Conservation (phyloP, 768 basidiomycete genomes). For the Collybiopsis luxurians region DNA sequence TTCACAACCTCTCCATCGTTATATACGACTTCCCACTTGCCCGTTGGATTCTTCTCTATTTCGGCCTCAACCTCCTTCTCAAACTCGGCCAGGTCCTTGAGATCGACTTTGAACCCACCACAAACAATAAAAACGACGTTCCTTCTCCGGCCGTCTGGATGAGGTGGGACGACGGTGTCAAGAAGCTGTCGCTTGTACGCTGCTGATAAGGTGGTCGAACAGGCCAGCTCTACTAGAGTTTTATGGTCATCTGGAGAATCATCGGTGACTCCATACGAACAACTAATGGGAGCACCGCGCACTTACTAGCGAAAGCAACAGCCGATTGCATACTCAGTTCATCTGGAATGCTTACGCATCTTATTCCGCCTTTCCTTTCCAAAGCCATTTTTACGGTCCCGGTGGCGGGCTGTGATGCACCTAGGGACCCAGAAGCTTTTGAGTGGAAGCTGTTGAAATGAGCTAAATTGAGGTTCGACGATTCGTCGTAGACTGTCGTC, state of each 20-base stretch:
- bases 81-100: slow-evolving; percentile 52
- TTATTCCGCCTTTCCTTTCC: slow-evolving; percentile 52
- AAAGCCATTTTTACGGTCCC: slow-evolving; percentile 66
- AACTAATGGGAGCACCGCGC: background rate
- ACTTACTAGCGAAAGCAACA: slow-evolving; percentile 55
- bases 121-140: slow-evolving; percentile 67
- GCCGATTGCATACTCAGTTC: slow-evolving; percentile 66
- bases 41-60: slow-evolving; percentile 18
- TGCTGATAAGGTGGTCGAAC: slow-evolving; percentile 64
- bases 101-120: slow-evolving; percentile 67
- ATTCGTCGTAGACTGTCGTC: slow-evolving; percentile 34
- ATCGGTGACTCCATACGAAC: background rate
- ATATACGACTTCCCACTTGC: slow-evolving; percentile 34
- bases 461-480: slow-evolving; percentile 50
- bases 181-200: slow-evolving; percentile 62
- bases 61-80: slow-evolving; percentile 34
- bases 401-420: slow-evolving; percentile 63
- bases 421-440: slow-evolving; percentile 65
- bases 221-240: slow-evolving; percentile 71
- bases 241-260: slow-evolving; percentile 71
- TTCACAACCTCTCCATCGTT: slow-evolving; percentile 36
- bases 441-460: slow-evolving; percentile 59
- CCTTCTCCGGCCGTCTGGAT: slow-evolving; percentile 22
- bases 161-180: slow-evolving; percentile 41
- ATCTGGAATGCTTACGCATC: slow-evolving; percentile 62